Percentiles rank a stretch among this genome's conserved stretches.
Evolutionary conservation across 2,329 filamentous ascomycete genomes (phyloP).

Genomic region (Fusarium subglutinans): DNA sequence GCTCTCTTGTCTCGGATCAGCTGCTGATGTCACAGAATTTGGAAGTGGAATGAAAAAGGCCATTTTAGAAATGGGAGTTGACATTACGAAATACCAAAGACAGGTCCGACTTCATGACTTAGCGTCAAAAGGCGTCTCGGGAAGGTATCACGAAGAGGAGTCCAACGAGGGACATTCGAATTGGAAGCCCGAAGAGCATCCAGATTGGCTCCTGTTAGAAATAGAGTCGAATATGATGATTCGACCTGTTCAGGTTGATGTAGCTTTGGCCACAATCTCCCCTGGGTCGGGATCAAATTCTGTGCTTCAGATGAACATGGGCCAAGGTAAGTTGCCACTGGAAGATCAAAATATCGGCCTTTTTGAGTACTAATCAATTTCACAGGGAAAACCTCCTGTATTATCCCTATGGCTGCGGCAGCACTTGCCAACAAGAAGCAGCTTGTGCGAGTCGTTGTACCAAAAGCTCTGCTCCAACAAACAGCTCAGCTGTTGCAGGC

Average conservation of each 20-base stretch:
- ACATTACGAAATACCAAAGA: conserved; percentile 41
- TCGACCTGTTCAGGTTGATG: conserved; percentile 67
- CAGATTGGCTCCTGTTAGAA: conserved; percentile 74
- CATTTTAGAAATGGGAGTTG: conserved; percentile 30
- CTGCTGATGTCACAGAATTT: conserved; percentile 18
- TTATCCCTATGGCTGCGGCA: conserved; percentile 62
- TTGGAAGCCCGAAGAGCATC: conserved; percentile 62
- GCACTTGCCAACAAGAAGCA: conserved; percentile 55
- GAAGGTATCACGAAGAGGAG: conserved; percentile 58
- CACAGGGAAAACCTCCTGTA: conserved; percentile 65
- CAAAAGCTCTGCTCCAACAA: conserved; percentile 65
- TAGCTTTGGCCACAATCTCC: conserved; percentile 67
- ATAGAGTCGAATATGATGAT: conserved; percentile 72
- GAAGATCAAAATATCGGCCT: background rate
- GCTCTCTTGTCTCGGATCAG: conserved; percentile 26
- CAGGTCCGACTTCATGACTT: conserved; percentile 62
- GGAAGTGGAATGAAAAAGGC: conserved; percentile 36
- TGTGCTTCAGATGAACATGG: conserved; percentile 74
- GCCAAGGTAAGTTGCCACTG: conserved; percentile 55
- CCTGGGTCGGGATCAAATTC: conserved; percentile 64
- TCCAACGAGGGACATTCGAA: conserved; percentile 58
- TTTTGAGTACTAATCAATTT: background rate
- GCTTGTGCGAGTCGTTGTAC: conserved; percentile 65
- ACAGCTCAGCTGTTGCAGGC: conserved; percentile 65
- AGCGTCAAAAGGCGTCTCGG: conserved; percentile 57